Percentiles rank a stretch among this genome's conserved stretches.
Evolutionary conservation across 176 grass and related monocot genomes (phyloP).

Genomic region (Avena insularis): DNA sequence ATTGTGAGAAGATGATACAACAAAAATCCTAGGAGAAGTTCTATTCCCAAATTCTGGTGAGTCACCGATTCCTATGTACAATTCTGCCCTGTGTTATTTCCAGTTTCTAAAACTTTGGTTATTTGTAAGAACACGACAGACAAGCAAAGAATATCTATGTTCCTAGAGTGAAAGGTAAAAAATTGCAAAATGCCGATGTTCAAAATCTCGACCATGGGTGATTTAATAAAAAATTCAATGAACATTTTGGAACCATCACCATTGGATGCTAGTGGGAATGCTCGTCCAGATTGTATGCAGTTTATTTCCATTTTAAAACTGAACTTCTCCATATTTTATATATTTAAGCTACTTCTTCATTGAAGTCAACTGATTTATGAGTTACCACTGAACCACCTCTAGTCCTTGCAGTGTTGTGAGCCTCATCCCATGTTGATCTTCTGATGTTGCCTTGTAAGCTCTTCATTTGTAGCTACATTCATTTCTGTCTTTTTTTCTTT

Average conservation of each 20-base stretch:
- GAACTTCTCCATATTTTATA: background rate
- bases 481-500: background rate
- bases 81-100: background rate
- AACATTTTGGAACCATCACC: constrained; percentile 91
- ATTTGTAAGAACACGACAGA: constrained; percentile 52
- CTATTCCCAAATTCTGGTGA: constrained; percentile 58
- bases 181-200: constrained; percentile 94
- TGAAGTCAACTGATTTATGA: constrained; percentile 2
- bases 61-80: constrained; percentile 46
- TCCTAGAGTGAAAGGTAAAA: constrained; percentile 85
- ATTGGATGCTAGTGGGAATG: constrained; percentile 54
- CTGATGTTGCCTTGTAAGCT: constrained; percentile 75
- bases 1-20: constrained; percentile 85
- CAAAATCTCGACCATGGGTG: constrained; percentile 76
- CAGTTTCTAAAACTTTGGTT: constrained; percentile 37
- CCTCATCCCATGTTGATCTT: constrained; percentile 73
- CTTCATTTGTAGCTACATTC: background rate
- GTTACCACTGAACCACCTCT: constrained; percentile 37
- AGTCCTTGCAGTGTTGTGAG: constrained; percentile 67
- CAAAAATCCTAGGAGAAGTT: constrained; percentile 64
- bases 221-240: constrained; percentile 90
- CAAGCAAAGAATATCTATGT: constrained; percentile 80
- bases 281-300: constrained; percentile 76
- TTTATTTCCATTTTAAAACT: background rate
- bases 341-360: background rate